Percentiles rank a stretch among this genome's conserved stretches.
These are phyloP conservation scores for Saccharomyces eubayanus DNA, from an alignment of 805 yeast species.

Conservation along the genomic window DNA sequence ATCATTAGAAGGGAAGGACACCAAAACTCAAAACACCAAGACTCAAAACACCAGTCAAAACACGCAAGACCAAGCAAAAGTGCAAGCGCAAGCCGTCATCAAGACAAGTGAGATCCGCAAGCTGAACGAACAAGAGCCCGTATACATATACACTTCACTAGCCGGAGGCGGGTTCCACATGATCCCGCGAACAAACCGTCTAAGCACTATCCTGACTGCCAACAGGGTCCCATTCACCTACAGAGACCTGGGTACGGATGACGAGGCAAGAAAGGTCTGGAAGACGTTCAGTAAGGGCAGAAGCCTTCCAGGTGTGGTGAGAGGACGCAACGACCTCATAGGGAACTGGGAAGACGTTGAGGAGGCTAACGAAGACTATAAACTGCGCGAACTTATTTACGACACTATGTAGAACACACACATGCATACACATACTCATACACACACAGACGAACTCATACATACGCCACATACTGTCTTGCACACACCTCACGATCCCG, in stretches of 20 bases:
- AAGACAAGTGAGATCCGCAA: constrained; percentile 14
- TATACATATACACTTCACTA: constrained; percentile 72
- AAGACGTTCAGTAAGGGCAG: constrained; percentile 63
- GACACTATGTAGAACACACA: constrained; percentile 41
- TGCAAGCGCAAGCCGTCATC: constrained; percentile 2
- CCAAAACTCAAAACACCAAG: neutral
- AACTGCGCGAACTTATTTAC: constrained; percentile 52
- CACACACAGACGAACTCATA: neutral
- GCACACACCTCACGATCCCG: neutral
- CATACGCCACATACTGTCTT: neutral
- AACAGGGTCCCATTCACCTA: constrained; percentile 58
- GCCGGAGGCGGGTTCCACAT: constrained; percentile 82
- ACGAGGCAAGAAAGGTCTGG: constrained; percentile 79
- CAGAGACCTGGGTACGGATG: constrained; percentile 82
- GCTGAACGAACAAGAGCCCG: constrained; percentile 44
- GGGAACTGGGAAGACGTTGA: constrained; percentile 84
- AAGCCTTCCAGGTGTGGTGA: constrained; percentile 73
- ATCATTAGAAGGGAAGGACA: constrained; percentile 7
- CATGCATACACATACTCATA: no score
- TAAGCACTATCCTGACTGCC: constrained; percentile 66
- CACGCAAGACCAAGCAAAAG: neutral
- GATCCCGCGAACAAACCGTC: constrained; percentile 65
- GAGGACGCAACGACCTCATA: constrained; percentile 71
- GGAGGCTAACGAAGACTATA: constrained; percentile 76
- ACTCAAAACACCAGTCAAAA: neutral